Percentiles rank a stretch among this genome's conserved stretches.
These are phyloP conservation scores for Halophytophthora polymorphica DNA, from an alignment of 352 stramenopile species.

Conservation along the genomic window DNA sequence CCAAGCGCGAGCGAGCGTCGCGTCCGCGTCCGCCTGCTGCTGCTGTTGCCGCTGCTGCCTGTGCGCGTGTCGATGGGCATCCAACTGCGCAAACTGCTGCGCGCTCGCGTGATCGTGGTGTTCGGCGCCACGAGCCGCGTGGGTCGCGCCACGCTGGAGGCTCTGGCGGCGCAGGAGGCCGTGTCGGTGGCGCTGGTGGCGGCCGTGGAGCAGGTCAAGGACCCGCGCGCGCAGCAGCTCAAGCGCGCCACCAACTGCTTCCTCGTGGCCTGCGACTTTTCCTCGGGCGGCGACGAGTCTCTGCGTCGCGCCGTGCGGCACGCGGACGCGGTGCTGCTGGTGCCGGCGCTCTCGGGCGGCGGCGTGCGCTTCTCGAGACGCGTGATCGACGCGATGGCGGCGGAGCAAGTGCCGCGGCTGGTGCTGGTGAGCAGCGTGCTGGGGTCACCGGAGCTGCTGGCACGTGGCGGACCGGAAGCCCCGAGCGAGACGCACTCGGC, in stretches of 20 bases:
- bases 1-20: too few relatives aligned
- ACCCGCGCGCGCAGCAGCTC: conserved; percentile 43
- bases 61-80: conserved; percentile 35
- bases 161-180: conserved; percentile 34
- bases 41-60: too few relatives aligned
- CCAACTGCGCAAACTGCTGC: conserved; percentile 56
- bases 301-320: conserved; percentile 65
- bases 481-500: conserved; percentile 7
- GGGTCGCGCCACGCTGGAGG: conserved; percentile 51
- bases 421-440: conserved; percentile 72
- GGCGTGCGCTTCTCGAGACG: conserved; percentile 65
- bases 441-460: conserved; percentile 36
- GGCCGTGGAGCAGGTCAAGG: conserved; percentile 53
- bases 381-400: conserved; percentile 52
- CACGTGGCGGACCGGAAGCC: conserved; percentile 20
- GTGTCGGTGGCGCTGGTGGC: conserved; percentile 50
- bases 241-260: conserved; percentile 56
- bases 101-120: conserved; percentile 62
- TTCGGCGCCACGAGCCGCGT: conserved; percentile 73
- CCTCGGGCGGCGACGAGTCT: conserved; percentile 27
- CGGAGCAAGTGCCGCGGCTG: conserved; percentile 46
- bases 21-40: too few relatives aligned
- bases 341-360: conserved; percentile 53
- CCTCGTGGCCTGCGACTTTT: conserved; percentile 58
- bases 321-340: conserved; percentile 59